Evolutionary conservation across 257 asterid species (phyloP), one percentile per base, ranked within the genome.

Genomic region (Solanum virginianum): DNA sequence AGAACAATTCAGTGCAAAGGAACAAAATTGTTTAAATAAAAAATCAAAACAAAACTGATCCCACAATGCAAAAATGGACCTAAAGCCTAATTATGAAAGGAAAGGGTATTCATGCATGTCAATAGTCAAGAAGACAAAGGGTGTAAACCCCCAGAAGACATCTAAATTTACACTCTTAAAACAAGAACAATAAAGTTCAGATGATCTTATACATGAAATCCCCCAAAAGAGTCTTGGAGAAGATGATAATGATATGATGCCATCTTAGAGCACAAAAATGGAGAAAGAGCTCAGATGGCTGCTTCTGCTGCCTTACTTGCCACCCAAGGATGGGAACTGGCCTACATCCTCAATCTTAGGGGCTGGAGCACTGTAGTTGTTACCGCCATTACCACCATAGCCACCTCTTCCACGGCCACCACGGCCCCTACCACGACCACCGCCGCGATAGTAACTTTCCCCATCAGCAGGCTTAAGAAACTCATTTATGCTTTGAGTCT

Each of bases 391-490:
- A 7, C 47, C 75, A 3, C 75, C 69, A 55, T 63, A 79, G 84
- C 90, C 93, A 51, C 93, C 92, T 84, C 94, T 81, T 14, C 94
- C 97, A 81, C 92, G 89, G 22, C 92, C 93, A 26, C 77, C 49
- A 15, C 51, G 49, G 15, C 70, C 41, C 4, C 77, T 39, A 69
- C 79, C 79, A 4, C 95, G 92, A 3, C 97, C 94, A 84, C 94
- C 92, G 8, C 85, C 57, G 8, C 92, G 87, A 57, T 84, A 83
- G 86, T 89, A 84, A 74, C 60, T 77, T 22, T 91, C 92, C 17
- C 97, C 94, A 14, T 93, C 92, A 60, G 95, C 90, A 7, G 94
- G 94, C 89, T 92, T 93, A 91, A 93, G 47, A 80, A 92, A 93
- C 88, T 90, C 93, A 59, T 86, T 93, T 86, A 93, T 92, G 91